These are phyloP conservation scores for Lonicera japonica DNA, from an alignment of 129 eudicot species.

Conservation along the genomic window DNA sequence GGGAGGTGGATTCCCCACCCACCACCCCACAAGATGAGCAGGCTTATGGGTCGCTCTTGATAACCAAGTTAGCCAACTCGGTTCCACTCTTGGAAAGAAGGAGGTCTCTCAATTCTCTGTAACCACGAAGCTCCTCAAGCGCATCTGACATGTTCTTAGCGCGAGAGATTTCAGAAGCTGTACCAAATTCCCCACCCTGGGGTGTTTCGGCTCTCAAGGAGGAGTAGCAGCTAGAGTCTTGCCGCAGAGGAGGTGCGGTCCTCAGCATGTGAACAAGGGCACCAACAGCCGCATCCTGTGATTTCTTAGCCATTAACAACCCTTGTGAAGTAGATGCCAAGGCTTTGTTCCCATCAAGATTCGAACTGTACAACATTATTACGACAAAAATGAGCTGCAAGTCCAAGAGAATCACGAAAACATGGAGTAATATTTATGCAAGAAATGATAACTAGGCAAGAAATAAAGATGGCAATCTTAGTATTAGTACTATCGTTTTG, in stretches of 20 bases:
- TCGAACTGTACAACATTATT: slow-evolving; percentile 36
- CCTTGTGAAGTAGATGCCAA: slow-evolving; percentile 40
- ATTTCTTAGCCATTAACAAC: slow-evolving; percentile 41
- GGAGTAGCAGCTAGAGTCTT: slow-evolving; percentile 58
- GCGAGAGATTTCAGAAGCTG: slow-evolving; percentile 45
- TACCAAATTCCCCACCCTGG: slow-evolving; percentile 36
- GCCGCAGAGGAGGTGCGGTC: slow-evolving; percentile 90
- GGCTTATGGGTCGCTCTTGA: too few species aligned
- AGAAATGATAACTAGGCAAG: too few species aligned
- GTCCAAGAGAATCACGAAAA: not conserved
- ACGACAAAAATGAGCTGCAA: not conserved
- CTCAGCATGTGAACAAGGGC: slow-evolving; percentile 93
- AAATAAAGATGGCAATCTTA: too few species aligned
- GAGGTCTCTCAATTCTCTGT: slow-evolving; percentile 65
- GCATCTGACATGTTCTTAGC: slow-evolving; percentile 87
- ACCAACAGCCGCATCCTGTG: slow-evolving; percentile 92
- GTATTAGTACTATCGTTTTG: too few species aligned
- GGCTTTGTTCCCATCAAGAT: slow-evolving; percentile 39
- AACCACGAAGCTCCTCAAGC: slow-evolving; percentile 81
- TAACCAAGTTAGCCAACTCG: slow-evolving; percentile 19
- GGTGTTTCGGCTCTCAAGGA: slow-evolving; percentile 31
- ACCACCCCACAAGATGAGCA: too few species aligned
- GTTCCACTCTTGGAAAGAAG: slow-evolving; percentile 67
- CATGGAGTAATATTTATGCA: too few species aligned
- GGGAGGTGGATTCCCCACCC: too few species aligned